These are phyloP conservation scores for Geotrichum macrosporum DNA, from an alignment of 1,139 yeast species.

Conservation along the genomic window DNA sequence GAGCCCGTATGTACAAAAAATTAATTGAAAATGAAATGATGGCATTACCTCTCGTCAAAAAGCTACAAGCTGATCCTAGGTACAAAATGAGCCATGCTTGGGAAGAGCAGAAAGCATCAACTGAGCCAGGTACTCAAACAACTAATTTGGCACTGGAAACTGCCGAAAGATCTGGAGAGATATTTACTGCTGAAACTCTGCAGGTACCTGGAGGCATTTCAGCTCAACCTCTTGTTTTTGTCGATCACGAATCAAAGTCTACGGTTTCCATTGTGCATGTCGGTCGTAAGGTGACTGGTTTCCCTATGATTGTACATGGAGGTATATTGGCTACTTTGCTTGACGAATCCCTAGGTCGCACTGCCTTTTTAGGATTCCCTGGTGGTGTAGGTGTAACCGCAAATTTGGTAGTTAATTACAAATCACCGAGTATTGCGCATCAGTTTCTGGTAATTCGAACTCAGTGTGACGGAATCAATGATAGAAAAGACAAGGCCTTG, in stretches of 20 bases:
- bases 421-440: conserved; percentile 71
- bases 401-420: conserved; percentile 54
- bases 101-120: conserved; percentile 5
- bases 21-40: conserved; percentile 17
- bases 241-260: conserved; percentile 49
- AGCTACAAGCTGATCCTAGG: conserved; percentile 6
- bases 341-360: conserved; percentile 66
- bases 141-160: neutral
- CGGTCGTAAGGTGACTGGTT: conserved; percentile 78
- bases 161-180: conserved; percentile 9
- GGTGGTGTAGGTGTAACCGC: conserved; percentile 40
- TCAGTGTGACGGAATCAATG: conserved; percentile 38
- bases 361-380: conserved; percentile 45
- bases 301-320: conserved; percentile 84
- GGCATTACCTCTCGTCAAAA: conserved; percentile 14
- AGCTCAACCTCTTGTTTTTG: conserved; percentile 66
- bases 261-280: conserved; percentile 69
- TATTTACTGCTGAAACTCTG: conserved; percentile 39
- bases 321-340: conserved; percentile 83
- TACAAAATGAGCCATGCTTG: conserved; percentile 14
- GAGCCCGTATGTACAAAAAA: conserved; percentile 8
- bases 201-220: conserved; percentile 74
- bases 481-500: conserved; percentile 35
- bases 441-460: conserved; percentile 70
- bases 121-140: neutral